A percentile compares a stretch with the other conserved stretches of the same genome.
These are phyloP conservation scores for Sarocladium kiliense DNA, from an alignment of 2,329 filamentous ascomycete species.

Conservation along the genomic window DNA sequence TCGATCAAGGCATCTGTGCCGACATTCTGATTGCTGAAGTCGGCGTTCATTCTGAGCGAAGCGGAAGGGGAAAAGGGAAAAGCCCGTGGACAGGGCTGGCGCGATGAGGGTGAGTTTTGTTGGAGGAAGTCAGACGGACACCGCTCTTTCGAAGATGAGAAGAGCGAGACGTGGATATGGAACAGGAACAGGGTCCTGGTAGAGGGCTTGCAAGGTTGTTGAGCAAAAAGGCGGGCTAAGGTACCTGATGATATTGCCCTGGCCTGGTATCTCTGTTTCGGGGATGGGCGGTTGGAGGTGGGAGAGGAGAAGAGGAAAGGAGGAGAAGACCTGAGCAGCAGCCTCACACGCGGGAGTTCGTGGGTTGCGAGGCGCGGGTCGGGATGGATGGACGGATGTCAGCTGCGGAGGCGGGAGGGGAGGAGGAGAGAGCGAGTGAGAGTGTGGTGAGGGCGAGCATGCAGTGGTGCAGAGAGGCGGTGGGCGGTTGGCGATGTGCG, in stretches of 20 bases:
- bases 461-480: neutral
- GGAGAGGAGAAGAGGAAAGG: slow-evolving; percentile 7
- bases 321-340: neutral
- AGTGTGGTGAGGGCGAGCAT: slow-evolving; percentile 12
- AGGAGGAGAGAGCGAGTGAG: slow-evolving; percentile 1
- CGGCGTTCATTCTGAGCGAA: slow-evolving; percentile 47
- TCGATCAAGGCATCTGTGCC: slow-evolving; percentile 56
- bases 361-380: neutral
- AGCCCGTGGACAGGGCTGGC: slow-evolving; percentile 3
- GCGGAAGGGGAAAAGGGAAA: slow-evolving; percentile 21
- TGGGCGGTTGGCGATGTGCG: slow-evolving; percentile 10
- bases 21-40: slow-evolving; percentile 49
- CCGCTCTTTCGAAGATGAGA: slow-evolving; percentile 32
- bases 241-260: slow-evolving; percentile 4
- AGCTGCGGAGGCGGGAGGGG: neutral
- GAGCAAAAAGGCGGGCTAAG: slow-evolving; percentile 4
- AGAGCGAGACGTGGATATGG: slow-evolving; percentile 9
- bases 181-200: slow-evolving; percentile 7
- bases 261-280: slow-evolving; percentile 2
- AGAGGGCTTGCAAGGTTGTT: slow-evolving; percentile 3
- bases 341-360: neutral
- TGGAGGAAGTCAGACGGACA: slow-evolving; percentile 34
- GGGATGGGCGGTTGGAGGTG: neutral
- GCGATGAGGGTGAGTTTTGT: slow-evolving; percentile 20
- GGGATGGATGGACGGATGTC: neutral